These are phyloP conservation scores for Pseudogymnoascus destructans DNA, from an alignment of 2,329 filamentous ascomycete genomes.

Conservation along the genomic window DNA sequence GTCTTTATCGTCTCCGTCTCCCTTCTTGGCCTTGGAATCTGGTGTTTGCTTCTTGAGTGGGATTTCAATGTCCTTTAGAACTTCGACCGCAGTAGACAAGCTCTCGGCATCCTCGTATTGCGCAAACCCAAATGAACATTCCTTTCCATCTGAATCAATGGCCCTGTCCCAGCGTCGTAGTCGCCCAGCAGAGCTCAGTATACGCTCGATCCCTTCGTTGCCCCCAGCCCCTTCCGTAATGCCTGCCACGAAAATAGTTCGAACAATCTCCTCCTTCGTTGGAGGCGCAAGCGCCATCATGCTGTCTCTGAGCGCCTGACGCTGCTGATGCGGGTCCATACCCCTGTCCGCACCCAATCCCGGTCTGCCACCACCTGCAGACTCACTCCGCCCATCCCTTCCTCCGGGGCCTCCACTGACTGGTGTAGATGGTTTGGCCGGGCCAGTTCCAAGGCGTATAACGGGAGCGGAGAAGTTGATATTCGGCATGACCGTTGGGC, in stretches of 20 bases:
- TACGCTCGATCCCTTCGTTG: constrained; percentile 65
- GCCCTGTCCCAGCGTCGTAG: constrained; percentile 77
- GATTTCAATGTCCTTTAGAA: constrained; percentile 69
- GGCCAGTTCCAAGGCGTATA: constrained; percentile 76
- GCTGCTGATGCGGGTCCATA: constrained; percentile 55
- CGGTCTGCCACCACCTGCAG: constrained; percentile 27
- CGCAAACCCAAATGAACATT: constrained; percentile 83
- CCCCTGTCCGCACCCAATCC: constrained; percentile 32
- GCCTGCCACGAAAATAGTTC: constrained; percentile 80
- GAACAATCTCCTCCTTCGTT: constrained; percentile 77
- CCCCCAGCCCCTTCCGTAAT: constrained; percentile 67
- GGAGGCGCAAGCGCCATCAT: constrained; percentile 66
- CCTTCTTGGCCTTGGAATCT: constrained; percentile 31
- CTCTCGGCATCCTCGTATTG: constrained; percentile 89
- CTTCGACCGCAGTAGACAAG: constrained; percentile 69
- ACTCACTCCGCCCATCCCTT: constrained; percentile 33
- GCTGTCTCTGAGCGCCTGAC: constrained; percentile 52
- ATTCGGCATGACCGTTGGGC: constrained; percentile 83
- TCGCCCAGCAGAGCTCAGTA: constrained; percentile 64
- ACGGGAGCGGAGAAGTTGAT: constrained; percentile 98
- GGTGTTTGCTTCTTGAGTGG: constrained; percentile 62
- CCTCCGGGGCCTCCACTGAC: constrained; percentile 28
- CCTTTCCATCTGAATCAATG: constrained; percentile 62
- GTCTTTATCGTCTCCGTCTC: constrained; percentile 28
- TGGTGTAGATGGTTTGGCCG: constrained; percentile 43